Evolutionary conservation across 2,329 filamentous ascomycete species (phyloP), one percentile per base, ranked within the genome.

Genomic region (Pseudofabraea citricarpa): DNA sequence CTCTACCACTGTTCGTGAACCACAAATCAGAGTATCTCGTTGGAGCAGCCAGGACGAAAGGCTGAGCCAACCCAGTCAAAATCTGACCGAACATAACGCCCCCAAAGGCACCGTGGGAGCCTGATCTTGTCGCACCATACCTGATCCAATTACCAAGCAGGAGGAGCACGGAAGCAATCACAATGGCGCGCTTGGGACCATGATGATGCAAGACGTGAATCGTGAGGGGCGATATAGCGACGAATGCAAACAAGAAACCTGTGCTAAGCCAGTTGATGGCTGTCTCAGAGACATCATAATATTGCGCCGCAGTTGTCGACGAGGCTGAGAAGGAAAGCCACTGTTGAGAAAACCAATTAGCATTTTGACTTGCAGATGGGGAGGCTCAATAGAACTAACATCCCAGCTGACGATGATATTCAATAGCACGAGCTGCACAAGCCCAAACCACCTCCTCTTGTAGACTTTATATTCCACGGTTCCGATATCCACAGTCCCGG

Each of bases 381-480:
- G 15, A 39, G 21, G 29, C 26, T 21, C 22, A 46, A 37, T 26
- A 1, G 16, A 32, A 82, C 88, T 74, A 75, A 93, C 88, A 77
- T 94, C 89, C 91, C 91, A 97, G 59, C 87, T 94, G 32, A 95
- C 85, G 48, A 97, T 80, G 44, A 96, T 84, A 62, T 97, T 98
- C 66, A 97, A 72, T 57, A 97, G 66, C 6, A 90, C 85, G 59
- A 97, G 68, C 65, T 95, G 87, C 18, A 78, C 68, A 40, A 98
- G 71, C 1, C 93, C 93, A 62, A 95, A 87, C 82, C 89, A 98
- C 35, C 93, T 78, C 58, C 89, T 78, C 67, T 86, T 91, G 63
- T 97, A 97, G 18, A 85, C 76, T 50, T 64, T 71, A 56, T 72
- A 78, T 43, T 53, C 54, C 36, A 13, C 13, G 21, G n/a, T n/a